These are phyloP conservation scores for Tephrocybe sp. DNA, from an alignment of 768 basidiomycete species.

Conservation along the genomic window DNA sequence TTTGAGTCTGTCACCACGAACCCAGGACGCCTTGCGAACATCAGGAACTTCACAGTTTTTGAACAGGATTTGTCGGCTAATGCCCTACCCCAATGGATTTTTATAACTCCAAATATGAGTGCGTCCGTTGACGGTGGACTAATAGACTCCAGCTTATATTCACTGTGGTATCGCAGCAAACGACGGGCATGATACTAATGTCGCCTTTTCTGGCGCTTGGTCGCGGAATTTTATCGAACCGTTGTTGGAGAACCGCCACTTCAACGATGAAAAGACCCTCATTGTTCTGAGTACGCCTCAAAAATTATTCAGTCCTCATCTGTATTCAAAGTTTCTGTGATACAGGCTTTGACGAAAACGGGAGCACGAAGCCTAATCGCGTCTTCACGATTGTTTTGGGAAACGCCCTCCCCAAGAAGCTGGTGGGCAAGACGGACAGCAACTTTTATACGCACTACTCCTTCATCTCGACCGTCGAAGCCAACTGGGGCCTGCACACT, in stretches of 20 bases:
- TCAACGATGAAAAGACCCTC: conserved; percentile 56
- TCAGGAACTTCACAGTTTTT: conserved; percentile 60
- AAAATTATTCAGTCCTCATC: not conserved
- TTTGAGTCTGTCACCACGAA: conserved; percentile 11
- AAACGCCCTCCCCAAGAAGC: conserved; percentile 39
- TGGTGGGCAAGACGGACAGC: conserved; percentile 46
- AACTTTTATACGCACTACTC: conserved; percentile 67
- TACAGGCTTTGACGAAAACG: conserved; percentile 58
- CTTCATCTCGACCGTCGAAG: conserved; percentile 50
- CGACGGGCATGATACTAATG: conserved; percentile 61
- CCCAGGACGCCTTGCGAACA: conserved; percentile 16
- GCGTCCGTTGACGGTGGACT: conserved; percentile 14
- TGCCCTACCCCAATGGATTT: conserved; percentile 50
- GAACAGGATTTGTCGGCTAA: conserved; percentile 48
- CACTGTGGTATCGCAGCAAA: conserved; percentile 34
- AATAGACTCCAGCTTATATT: conserved; percentile 1
- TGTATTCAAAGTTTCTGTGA: not conserved
- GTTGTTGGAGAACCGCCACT: conserved; percentile 45
- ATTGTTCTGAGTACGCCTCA: conserved; percentile 51
- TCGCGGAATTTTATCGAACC: conserved; percentile 50
- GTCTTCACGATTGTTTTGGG: conserved; percentile 44
- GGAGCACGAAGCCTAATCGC: conserved; percentile 41
- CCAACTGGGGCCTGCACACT: conserved; percentile 61
- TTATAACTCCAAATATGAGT: conserved; percentile 53
- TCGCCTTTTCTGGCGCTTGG: conserved; percentile 48